Evolutionary conservation across 495 filamentous ascomycete species (phyloP).

Genomic region (Tuber microsphaerosporum): DNA sequence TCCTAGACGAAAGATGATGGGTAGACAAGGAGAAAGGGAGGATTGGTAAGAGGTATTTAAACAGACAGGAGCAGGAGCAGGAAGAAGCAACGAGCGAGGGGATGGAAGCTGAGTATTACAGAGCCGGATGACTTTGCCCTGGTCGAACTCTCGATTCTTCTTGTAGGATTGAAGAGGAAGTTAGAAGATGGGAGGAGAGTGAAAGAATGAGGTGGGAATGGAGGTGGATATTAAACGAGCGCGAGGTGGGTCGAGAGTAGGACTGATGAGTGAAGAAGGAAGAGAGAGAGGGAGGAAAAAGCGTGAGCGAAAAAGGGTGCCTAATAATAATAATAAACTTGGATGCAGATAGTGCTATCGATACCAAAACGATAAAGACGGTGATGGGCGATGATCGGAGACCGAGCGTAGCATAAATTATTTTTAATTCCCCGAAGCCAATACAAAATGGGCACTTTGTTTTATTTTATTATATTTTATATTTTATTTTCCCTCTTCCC

Average conservation of each 20-base stretch:
- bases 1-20: not conserved
- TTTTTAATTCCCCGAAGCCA: conserved; percentile 6
- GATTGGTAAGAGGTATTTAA: conserved; percentile 1
- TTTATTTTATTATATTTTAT: not conserved
- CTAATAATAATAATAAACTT: conserved; percentile 24
- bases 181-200: conserved; percentile 9
- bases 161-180: conserved; percentile 11
- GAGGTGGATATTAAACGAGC: conserved; percentile 13
- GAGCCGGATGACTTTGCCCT: not conserved
- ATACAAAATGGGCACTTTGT: not conserved
- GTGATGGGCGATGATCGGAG: conserved; percentile 38
- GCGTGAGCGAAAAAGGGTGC: conserved; percentile 21
- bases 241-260: conserved; percentile 11
- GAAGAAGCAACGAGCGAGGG: not conserved
- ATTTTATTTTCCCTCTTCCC: not conserved
- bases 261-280: conserved; percentile 27
- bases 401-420: conserved; percentile 25
- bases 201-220: conserved; percentile 10
- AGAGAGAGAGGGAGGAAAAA: conserved; percentile 26
- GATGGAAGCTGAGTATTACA: not conserved
- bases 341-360: conserved; percentile 29
- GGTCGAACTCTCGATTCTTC: not conserved
- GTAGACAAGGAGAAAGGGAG: not conserved
- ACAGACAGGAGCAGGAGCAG: not conserved
- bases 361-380: conserved; percentile 30